Conservation (phyloP, 2,329 filamentous ascomycete genomes). For the Colletotrichum coccodes region DNA sequence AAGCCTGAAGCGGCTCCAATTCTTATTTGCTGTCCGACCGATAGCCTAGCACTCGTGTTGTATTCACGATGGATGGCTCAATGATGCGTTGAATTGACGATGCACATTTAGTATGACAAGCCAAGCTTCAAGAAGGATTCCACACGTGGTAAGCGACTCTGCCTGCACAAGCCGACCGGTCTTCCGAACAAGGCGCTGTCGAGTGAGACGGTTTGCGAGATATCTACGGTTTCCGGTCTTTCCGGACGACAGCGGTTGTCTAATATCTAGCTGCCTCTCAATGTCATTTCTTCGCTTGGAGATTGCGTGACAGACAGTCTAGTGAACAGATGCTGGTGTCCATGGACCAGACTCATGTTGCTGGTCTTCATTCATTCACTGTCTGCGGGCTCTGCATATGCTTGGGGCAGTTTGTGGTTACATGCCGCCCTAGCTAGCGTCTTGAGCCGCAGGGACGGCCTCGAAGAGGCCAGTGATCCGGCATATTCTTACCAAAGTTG, state of each 20-base stretch:
- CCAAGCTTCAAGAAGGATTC: constrained; percentile 25
- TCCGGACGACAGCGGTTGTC: background rate
- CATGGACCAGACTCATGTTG: background rate
- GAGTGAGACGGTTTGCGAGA: background rate
- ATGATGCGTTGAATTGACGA: background rate
- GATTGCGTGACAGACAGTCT: background rate
- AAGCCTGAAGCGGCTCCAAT: background rate
- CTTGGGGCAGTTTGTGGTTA: constrained; percentile 23
- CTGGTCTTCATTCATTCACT: background rate
- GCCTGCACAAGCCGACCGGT: background rate
- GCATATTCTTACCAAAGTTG: constrained; percentile 4
- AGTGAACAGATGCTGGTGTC: background rate
- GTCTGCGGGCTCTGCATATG: background rate
- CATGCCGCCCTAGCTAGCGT: constrained; percentile 28
- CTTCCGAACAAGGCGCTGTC: background rate
- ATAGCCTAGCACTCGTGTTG: constrained; percentile 7
- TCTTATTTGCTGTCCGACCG: background rate
- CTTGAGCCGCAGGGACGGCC: constrained; percentile 19
- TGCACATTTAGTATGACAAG: background rate
- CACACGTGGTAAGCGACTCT: background rate
- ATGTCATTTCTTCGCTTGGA: constrained; percentile 6
- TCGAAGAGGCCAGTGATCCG: constrained; percentile 23
- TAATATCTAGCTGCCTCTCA: background rate
- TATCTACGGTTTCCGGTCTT: background rate
- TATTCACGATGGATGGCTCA: background rate